Base-by-base conservation (phyloP, 164 flowering plant genomes). In the Magnolia officinalis region DNA sequence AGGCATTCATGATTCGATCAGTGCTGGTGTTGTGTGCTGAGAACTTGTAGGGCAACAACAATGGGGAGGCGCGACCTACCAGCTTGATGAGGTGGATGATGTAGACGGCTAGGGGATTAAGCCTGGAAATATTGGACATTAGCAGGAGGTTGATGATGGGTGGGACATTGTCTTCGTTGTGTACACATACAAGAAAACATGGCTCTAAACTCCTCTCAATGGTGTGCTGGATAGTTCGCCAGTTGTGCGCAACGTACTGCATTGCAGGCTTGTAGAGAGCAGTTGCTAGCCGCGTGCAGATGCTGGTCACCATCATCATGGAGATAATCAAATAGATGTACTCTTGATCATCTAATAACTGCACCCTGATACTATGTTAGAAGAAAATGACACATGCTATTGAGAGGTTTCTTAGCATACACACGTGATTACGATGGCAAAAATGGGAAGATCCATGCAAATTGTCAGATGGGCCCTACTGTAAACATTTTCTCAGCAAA, bases 61-160 rank as follows among this genome's bases (percentile, higher is more conserved):
- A 11, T 0, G 82, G 77, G 18, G 64, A 52, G 23, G 77, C 74
- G 4, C 77, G 77, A 21, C 82, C 79, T 0, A 73, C 71, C 63
- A 80, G 79, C 71, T 80, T 71, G 10, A 80, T n/a, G 1, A 77
- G 71, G 50, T 80, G 79, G 23, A 77, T 21, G 11, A 77, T 19
- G 21, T 76, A 10, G 2, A 55, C 16, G 59, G 59, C 59, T 10
- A 9, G 68, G 24, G 73, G 80, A 31, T 55, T 70, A 0, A 64
- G 10, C 37, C 18, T 52, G 68, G 77, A 52, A 16, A 76, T 68
- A 26, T 77, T 70, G n/a, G 79, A 70, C 66, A 74, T 71, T 45
- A 77, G 72, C 0, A 80, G 71, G 9, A 80, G 67, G 71, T 72
- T 75, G 50, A 80, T 73, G 58, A 74, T 50, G 23, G 72, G 13